phyloP scores from a whole-genome alignment of 768 basidiomycete genomes.

The Termitomyces heimii region DNA sequence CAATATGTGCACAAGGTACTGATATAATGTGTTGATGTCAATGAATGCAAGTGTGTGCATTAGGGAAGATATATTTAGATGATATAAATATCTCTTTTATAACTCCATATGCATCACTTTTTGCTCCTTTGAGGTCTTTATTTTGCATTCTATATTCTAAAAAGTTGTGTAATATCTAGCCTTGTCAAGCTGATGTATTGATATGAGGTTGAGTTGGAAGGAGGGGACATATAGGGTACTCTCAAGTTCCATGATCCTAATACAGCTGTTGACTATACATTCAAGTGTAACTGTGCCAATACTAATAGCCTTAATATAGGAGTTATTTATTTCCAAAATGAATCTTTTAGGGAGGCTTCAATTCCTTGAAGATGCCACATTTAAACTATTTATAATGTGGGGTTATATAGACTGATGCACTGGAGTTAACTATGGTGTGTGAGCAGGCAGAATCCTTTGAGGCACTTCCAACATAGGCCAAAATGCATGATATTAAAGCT shows the following conservation, averaged over 20 bases:
- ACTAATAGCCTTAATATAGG: no score
- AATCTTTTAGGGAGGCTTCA: background rate
- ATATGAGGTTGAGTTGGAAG: background rate
- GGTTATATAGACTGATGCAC: background rate
- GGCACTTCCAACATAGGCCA: no score
- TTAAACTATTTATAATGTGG: background rate
- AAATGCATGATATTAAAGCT: no score
- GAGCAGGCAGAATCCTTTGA: no score
- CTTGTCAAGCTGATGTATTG: background rate
- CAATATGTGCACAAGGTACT: background rate
- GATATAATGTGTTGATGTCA: background rate
- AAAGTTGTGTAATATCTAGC: background rate
- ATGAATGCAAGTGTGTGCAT: background rate
- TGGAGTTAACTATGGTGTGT: no score
- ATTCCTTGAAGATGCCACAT: background rate
- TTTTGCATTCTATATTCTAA: background rate
- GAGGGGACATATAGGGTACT: background rate
- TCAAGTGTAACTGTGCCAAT: background rate
- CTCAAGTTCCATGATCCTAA: background rate
- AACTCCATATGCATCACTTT: background rate
- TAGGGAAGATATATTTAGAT: no score
- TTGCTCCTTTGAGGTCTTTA: background rate
- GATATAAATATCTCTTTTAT: background rate
- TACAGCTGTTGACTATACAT: background rate
- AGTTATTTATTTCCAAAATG: no score